These are phyloP conservation scores for Phytophthora nicotianae DNA, from an alignment of 352 stramenopile species.

Conservation along the genomic window DNA sequence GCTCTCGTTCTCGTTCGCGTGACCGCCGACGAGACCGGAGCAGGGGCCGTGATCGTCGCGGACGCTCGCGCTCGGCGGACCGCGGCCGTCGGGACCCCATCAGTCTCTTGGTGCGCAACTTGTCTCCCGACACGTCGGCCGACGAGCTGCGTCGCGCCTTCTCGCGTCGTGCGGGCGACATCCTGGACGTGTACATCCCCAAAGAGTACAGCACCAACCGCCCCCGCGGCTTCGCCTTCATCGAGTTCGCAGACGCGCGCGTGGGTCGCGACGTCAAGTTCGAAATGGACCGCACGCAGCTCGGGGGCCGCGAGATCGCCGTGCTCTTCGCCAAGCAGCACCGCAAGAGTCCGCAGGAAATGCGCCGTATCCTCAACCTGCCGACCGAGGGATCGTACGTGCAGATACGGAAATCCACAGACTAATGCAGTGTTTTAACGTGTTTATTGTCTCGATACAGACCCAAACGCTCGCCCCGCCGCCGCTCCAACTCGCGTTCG, in stretches of 20 bases:
- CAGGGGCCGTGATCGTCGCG: constrained; percentile 24
- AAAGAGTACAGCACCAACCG: constrained; percentile 63
- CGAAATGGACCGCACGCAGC: constrained; percentile 70
- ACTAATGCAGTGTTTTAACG: background rate
- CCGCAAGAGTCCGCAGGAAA: constrained; percentile 79
- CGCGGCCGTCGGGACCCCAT: constrained; percentile 31
- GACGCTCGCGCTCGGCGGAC: constrained; percentile 39
- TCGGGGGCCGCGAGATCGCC: constrained; percentile 75
- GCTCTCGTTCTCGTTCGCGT: constrained; percentile 45
- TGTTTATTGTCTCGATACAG: constrained; percentile 2
- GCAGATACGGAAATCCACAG: background rate
- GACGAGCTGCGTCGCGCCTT: constrained; percentile 59
- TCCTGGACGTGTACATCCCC: constrained; percentile 70
- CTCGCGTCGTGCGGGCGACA: constrained; percentile 52
- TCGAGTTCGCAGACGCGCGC: constrained; percentile 71
- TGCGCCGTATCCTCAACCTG: constrained; percentile 52
- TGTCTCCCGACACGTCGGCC: constrained; percentile 37
- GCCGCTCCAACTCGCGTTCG: constrained; percentile 37
- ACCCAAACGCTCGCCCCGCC: constrained; percentile 22
- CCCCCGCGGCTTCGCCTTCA: constrained; percentile 82
- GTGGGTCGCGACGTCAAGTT: constrained; percentile 77
- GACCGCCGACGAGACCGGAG: constrained; percentile 25
- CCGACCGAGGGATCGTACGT: constrained; percentile 27
- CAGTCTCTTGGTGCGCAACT: constrained; percentile 61
- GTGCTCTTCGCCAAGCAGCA: constrained; percentile 81